Base-by-base conservation (phyloP, 345 rosid genomes). In the Salix brachista region DNA sequence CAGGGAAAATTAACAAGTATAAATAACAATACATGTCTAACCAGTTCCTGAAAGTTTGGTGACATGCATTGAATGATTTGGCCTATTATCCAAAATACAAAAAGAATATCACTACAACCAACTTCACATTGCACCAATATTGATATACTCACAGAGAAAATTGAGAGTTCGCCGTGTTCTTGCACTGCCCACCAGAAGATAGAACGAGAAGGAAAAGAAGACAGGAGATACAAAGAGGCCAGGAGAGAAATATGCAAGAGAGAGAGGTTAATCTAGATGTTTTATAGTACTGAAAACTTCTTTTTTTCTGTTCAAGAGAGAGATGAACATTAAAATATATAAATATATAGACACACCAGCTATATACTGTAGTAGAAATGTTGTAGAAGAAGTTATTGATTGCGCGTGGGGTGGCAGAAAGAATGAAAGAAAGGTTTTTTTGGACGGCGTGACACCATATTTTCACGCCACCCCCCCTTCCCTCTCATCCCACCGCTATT, bases 351-450 rank as follows among this genome's bases (percentile, higher is more conserved):
- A 78, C 84, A 74, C 78, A 78, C 67, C 26, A 21, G 37, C 37
- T 60, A 19, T 26, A 34, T 26, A 39, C 60, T 30, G 25, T 16
- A 46, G 52, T 19, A 50, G 17, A 30, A 6, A 48, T 8, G 69
- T 54, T 16, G 32, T 30, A 58, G 71, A 64, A 66, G 26, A 39
- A 75, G 76, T 65, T 78, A 84, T 82, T 88, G 93, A 90, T 88
- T 92, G 95, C 97, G 98, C 98, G 97, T 94, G 98, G 97, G 91
- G 88, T 87, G 85, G 89, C 87, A 84, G 84, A 81, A 79, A 14
- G 76, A 11, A 58, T 58, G 62, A 58, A 58, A 67, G 79, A 80
- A 79, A 84, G 91, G 87, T 84, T 88, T 87, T 83, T 94, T 94
- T 94, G 98, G 98, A 87, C 98, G 98, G 97, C 93, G 91, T 88